These are phyloP conservation scores for Epithemia pelagica DNA, from an alignment of 108 stramenopile genomes.

Conservation along the genomic window DNA sequence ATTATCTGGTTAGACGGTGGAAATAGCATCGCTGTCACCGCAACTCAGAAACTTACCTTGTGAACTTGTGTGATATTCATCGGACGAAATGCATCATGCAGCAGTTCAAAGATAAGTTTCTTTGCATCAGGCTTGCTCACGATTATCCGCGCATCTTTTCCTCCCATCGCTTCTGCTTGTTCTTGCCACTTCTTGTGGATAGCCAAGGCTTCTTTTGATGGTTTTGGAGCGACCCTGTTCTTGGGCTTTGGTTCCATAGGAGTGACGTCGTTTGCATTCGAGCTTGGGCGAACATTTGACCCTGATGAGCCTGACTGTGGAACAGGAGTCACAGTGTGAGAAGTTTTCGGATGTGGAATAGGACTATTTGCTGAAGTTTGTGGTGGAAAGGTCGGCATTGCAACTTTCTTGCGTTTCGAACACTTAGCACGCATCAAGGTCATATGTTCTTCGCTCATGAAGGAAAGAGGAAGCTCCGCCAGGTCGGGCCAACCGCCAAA, in stretches of 20 bases:
- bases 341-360: neutral
- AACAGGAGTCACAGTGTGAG: neutral
- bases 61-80: slow-evolving; percentile 75
- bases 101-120: slow-evolving; percentile 60
- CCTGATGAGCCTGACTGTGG: neutral
- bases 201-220: slow-evolving; percentile 29
- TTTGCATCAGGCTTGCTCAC: slow-evolving; percentile 61
- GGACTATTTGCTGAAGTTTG: neutral
- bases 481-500: slow-evolving; percentile 40
- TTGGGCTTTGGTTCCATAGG: neutral
- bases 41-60: slow-evolving; percentile 33
- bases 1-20: neutral
- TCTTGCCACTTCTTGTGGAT: slow-evolving; percentile 66
- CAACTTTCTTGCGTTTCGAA: slow-evolving; percentile 1
- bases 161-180: slow-evolving; percentile 56
- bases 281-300: slow-evolving; percentile 5
- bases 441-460: slow-evolving; percentile 5
- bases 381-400: slow-evolving; percentile 17
- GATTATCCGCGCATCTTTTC: slow-evolving; percentile 49
- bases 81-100: slow-evolving; percentile 60
- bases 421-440: slow-evolving; percentile 9
- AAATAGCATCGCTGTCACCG: neutral
- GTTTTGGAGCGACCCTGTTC: slow-evolving; percentile 4
- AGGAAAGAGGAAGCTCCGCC: slow-evolving; percentile 18
- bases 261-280: neutral